phyloP scores from a whole-genome alignment of 768 basidiomycete genomes.

The Lactarius trivialis region DNA sequence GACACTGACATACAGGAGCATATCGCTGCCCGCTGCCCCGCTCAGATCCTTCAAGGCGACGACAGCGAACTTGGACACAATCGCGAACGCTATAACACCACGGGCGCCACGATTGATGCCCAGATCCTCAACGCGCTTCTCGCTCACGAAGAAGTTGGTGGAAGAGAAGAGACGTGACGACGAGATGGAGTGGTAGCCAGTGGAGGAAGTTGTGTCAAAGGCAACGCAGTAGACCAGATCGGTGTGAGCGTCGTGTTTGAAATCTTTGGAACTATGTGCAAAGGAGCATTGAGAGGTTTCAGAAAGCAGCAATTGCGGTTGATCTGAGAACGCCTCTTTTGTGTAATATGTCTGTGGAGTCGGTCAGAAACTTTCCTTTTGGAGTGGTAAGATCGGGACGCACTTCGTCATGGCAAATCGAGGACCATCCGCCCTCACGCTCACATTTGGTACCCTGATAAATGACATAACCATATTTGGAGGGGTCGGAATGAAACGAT shows the following conservation, averaged over 20 bases:
- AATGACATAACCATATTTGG: slow-evolving; percentile 66
- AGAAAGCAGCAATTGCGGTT: slow-evolving; percentile 49
- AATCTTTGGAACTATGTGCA: slow-evolving; percentile 79
- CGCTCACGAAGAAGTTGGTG: slow-evolving; percentile 72
- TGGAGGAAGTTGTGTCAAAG: slow-evolving; percentile 54
- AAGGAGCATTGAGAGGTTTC: slow-evolving; percentile 82
- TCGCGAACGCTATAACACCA: slow-evolving; percentile 89
- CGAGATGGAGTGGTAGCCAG: slow-evolving; percentile 40
- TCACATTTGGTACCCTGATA: slow-evolving; percentile 73
- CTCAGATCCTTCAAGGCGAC: slow-evolving; percentile 76
- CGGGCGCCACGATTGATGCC: slow-evolving; percentile 80
- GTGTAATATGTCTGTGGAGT: slow-evolving; percentile 78
- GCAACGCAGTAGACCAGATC: slow-evolving; percentile 88
- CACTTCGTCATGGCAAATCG: slow-evolving; percentile 69
- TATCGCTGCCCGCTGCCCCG: slow-evolving; percentile 52
- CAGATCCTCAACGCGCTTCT: slow-evolving; percentile 69
- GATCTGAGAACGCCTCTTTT: slow-evolving; percentile 67
- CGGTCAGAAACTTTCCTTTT: background rate
- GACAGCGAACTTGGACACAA: slow-evolving; percentile 88
- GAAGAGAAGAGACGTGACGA: slow-evolving; percentile 75
- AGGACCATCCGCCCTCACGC: slow-evolving; percentile 40
- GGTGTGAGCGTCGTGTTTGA: slow-evolving; percentile 66
- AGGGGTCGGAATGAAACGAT: slow-evolving; percentile 77
- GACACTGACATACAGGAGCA: slow-evolving; percentile 80
- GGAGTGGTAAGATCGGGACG: slow-evolving; percentile 23